These are phyloP conservation scores for Lactarius akahatsu DNA, from an alignment of 768 basidiomycete genomes.

Conservation along the genomic window DNA sequence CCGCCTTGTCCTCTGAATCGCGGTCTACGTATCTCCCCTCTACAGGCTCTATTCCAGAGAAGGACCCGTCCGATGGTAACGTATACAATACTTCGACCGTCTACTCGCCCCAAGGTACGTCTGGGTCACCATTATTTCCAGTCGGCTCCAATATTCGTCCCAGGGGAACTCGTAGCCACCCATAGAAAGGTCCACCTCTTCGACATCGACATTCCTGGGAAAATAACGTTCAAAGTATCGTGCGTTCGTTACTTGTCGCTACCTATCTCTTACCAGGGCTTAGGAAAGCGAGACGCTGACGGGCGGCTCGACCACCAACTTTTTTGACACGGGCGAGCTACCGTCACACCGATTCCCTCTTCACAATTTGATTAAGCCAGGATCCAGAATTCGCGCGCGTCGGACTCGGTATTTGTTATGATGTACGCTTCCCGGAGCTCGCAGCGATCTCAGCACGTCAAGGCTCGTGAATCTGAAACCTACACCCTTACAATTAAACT, in stretches of 20 bases:
- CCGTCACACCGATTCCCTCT: neutral
- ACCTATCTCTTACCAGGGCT: constrained; percentile 1
- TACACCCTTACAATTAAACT: neutral
- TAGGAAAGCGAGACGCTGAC: constrained; percentile 89
- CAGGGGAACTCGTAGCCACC: constrained; percentile 80
- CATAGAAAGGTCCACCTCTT: constrained; percentile 97
- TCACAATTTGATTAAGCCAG: neutral
- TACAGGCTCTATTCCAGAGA: constrained; percentile 93
- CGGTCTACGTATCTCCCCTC: neutral
- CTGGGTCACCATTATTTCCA: neutral
- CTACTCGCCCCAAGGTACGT: constrained; percentile 73
- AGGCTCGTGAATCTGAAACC: constrained; percentile 46
- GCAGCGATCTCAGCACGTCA: constrained; percentile 86
- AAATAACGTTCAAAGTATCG: constrained; percentile 81
- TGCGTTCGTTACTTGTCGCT: neutral
- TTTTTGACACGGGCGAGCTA: constrained; percentile 74
- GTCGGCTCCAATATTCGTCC: constrained; percentile 18
- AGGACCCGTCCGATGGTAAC: constrained; percentile 57
- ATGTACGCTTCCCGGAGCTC: constrained; percentile 92
- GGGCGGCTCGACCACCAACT: constrained; percentile 69
- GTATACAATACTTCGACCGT: constrained; percentile 93
- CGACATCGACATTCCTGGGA: constrained; percentile 94
- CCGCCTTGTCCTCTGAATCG: neutral
- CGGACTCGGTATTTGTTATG: constrained; percentile 95
- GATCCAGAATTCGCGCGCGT: constrained; percentile 91